Evolutionary conservation across 768 basidiomycete genomes (phyloP), one percentile per base, ranked within the genome.

Genomic region (Leccinum pellstonianum): DNA sequence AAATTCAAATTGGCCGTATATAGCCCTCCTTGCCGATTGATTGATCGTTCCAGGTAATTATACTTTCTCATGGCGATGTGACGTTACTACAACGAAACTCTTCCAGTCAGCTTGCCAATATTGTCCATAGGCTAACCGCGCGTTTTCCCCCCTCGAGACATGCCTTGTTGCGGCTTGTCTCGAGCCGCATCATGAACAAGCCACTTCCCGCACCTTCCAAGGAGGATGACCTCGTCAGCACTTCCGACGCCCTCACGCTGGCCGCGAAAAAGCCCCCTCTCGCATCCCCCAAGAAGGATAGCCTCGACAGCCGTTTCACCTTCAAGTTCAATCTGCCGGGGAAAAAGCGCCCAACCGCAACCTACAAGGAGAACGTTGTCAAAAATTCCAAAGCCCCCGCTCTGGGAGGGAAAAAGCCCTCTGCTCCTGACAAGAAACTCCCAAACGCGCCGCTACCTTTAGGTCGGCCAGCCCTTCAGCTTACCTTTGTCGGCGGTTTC

Each of bases 401-500:
- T 3, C 66, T 80, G 2, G 62, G 68, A 1, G 69, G 65, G 41
- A 65, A 66, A 29, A 53, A 62, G 52, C 51, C 61, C 19, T 9
- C 25, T 14, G 54, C 61, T 17, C 14, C 27, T 12, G 55, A 55
- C 41, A 66, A 66, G 61, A 60, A 46, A 10, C 67, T 63, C 46
- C 66, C 65, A 19, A 56, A 62, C n/a, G n/a, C 4, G 0, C 61
- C 62, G 27, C 5, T 2, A 8, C 38, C 21, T 7, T 9, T 11
- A 25, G 0, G 2, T n/a, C 43, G 19, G 8, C 51, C 29, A 31
- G 8, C 19, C 14, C 25, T 12, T 25, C 41, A 53, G 21, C 41
- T 1, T 49, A 60, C 62, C 29, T 85, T 86, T 63, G 68, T 85
- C 33, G 84, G 83, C 17, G 83, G 84, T 31, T 86, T 86, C 65